These are phyloP conservation scores for Quercus phellos DNA, from an alignment of 331 rosid species.

Conservation along the genomic window DNA sequence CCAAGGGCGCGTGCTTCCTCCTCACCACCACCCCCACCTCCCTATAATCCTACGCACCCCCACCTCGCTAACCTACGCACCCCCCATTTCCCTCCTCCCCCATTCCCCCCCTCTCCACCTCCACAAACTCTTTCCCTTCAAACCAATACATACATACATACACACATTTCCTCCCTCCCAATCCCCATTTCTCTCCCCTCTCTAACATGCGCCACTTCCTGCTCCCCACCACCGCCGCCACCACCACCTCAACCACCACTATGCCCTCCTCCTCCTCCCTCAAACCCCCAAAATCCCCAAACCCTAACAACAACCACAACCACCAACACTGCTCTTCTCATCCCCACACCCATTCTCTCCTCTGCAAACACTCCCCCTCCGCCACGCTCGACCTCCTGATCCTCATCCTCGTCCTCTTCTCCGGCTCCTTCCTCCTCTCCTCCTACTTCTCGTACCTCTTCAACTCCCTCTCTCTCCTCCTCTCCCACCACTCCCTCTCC, in stretches of 20 bases:
- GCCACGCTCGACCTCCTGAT: constrained; percentile 94
- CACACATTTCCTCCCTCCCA: background rate
- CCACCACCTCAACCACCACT: constrained; percentile 5
- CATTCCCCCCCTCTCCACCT: too few species aligned
- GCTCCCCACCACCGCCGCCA: constrained; percentile 24
- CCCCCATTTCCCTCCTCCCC: too few species aligned
- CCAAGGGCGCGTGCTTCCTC: too few species aligned
- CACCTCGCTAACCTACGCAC: too few species aligned
- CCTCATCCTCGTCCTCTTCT: constrained; percentile 74
- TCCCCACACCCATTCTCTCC: constrained; percentile 27
- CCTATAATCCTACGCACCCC: too few species aligned
- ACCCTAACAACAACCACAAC: constrained; percentile 3
- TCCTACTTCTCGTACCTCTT: constrained; percentile 91
- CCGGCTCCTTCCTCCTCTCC: constrained; percentile 82
- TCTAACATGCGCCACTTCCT: constrained; percentile 53
- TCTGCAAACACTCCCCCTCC: constrained; percentile 80
- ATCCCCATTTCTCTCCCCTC: background rate
- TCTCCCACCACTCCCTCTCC: constrained; percentile 32
- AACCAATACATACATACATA: too few species aligned
- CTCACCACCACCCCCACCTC: too few species aligned
- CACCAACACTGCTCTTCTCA: constrained; percentile 7
- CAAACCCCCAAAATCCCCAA: constrained; percentile 45
- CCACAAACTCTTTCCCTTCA: background rate
- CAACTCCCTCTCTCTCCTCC: constrained; percentile 69
- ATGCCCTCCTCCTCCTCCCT: constrained; percentile 21